Evolutionary conservation across 345 rosid species (phyloP), one percentile per base, ranked within the genome.

Genomic region (Eucalyptus regnans): DNA sequence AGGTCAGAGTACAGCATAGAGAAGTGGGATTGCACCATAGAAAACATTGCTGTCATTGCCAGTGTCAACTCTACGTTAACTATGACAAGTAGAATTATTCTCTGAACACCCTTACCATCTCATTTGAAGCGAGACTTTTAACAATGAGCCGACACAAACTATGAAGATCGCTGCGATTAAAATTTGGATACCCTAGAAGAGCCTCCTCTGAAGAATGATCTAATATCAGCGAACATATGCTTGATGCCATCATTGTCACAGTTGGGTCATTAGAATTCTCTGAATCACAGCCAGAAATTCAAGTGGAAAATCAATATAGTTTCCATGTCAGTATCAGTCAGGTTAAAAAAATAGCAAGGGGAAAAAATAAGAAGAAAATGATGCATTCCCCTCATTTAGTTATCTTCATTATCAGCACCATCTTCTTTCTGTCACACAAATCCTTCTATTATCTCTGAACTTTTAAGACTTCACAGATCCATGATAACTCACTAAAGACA

Each of bases 201-300:
- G 94, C 94, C 87, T 92, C 95, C 91, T 97, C 98, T 64, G 99
- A 96, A 86, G 95, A 94, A 58, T 87, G 89, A 88, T 95, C 99
- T 66, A 97, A 90, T 87, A 96, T 90, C 91, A 97, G 89, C 12
- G 96, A 89, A 92, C 96, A 94, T 87, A 98, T 93, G 92, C 97
- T 95, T 86, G 97, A 93, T 89, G 96, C 97, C 99, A 97, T 94
- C 96, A 95, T 93, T 8, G 90, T 71, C 58, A 91, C 87, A 49
- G 97, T 93, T 46, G 89, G 91, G 86, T 97, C 97, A 86, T 89
- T 68, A 71, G 88, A 89, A 86, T 92, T 86, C 90, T 93, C 98
- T 97, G 94, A 71, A 90, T 51, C 71, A 29, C 23, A 89, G 86
- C 90, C 76, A 48, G 37, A 22, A 79, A 54, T 86, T 86, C 88